Evolutionary conservation across 139 green algal species (phyloP).

Genomic region (Coccomyxa sp.): DNA sequence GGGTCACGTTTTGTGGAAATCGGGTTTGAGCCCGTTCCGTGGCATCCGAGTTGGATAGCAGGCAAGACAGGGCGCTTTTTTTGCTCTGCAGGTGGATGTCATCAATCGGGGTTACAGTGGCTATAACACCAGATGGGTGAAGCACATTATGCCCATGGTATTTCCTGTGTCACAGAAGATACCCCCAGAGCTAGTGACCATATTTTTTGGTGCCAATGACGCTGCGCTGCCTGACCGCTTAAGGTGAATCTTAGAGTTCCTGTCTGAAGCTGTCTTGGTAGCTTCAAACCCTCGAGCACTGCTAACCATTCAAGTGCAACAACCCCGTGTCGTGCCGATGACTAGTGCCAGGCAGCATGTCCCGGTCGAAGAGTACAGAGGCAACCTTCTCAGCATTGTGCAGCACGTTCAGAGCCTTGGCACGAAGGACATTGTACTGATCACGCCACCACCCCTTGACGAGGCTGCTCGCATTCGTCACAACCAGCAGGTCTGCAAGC

Average conservation of each 20-base stretch:
- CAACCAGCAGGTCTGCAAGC: conserved; percentile 20
- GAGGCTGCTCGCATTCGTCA: conserved; percentile 50
- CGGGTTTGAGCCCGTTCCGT: too few relatives aligned
- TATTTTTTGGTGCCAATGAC: conserved; percentile 95
- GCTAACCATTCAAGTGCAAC: background rate
- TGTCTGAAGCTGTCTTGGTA: too few relatives aligned
- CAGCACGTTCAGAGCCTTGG: conserved; percentile 13
- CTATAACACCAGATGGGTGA: conserved; percentile 87
- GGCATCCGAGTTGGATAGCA: too few relatives aligned
- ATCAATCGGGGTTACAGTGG: conserved; percentile 78
- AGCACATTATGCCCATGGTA: conserved; percentile 45
- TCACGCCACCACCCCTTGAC: conserved; percentile 71
- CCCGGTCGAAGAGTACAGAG: conserved; percentile 62
- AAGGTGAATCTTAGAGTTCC: conserved; percentile 17
- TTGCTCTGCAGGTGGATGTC: conserved; percentile 50
- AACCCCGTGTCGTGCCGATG: background rate
- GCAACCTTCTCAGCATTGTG: conserved; percentile 64
- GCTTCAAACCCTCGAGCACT: too few relatives aligned
- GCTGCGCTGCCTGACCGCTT: conserved; percentile 61
- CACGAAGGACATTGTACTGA: conserved; percentile 50
- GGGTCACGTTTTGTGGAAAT: too few relatives aligned
- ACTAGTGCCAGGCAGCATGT: conserved; percentile 78
- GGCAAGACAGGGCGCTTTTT: too few relatives aligned
- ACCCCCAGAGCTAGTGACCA: conserved; percentile 42
- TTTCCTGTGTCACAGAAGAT: conserved; percentile 27